Evolutionary conservation across 192 early-diverging fungal species (phyloP), one percentile per base, ranked within the genome.

Genomic region (Coemansia asiatica): DNA sequence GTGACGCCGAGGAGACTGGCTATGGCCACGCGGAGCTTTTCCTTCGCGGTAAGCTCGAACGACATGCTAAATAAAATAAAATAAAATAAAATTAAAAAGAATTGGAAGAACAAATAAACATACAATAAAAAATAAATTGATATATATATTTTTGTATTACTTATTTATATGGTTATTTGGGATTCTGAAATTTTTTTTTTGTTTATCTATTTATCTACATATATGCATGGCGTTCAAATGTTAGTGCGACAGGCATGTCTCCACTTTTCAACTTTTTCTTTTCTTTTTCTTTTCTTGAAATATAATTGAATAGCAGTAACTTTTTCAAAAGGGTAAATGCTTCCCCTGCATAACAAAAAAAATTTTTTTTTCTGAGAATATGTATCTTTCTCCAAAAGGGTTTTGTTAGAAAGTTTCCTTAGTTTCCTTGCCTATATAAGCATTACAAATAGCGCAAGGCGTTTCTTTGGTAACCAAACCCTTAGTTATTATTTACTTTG

Each of bases 1-100:
- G 59, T 19, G 4, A 71, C 33, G 6, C 78, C 78, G 4, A 71
- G 6, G 6, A 81, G 0, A 19, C 66, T 68, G 25, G 72, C 73
- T 13, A 68, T 10, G 4, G 40, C 7, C 9, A 81, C 78, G 10
- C 78, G 72, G 18, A 68, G 16, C 54, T 66, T 66, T 60, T 81
- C 78, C 31, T 57, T 49, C 6, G 68, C 49, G 13, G 72, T 75
- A 28, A 28, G 69, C 35, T 44, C 69, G 40, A 81, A 81, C 4
- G 69, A 69, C 78, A 80, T 79, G 7, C 4, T 29, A 9, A 23
- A 25, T 7, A 65, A 44, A 46, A 29, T 44, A 16, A 44, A 4
- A 13, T 44, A 13, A 0, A n/a, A 62, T 28, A 3, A 28, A 3
- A 8, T 33, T 23, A 29, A 12, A 13, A 29, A 13, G 38, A 18